Base-by-base conservation (phyloP, 371 early-diverging fungal species). In the Rhizopus stolonifer region DNA sequence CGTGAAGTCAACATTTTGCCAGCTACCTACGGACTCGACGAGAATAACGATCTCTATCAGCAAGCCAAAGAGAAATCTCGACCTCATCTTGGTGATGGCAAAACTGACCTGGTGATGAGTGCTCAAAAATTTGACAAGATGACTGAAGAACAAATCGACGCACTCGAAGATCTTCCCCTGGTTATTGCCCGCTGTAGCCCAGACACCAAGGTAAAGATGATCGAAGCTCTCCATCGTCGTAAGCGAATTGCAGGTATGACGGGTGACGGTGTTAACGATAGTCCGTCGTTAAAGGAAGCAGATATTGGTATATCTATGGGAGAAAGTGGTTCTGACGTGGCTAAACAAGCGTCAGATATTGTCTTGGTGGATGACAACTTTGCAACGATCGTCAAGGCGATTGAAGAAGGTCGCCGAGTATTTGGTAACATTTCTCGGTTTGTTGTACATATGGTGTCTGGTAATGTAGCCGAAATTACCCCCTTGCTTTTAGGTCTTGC, bases 151-250 rank as follows among this genome's bases (percentile, higher is more conserved):
- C 72, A 86, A 24, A 76, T 96, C 22, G 90, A 91, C 32, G 82
- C 77, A 4, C 66, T 94, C 24, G 69, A 74, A 1, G 87, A 92
- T 34, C 88, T 95, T 40, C 95, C 95, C 4, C 74, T 82, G 7
- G 95, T 98, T 4, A 91, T 98, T 81, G 96, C 96, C 0, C 86
- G 99, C 26, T 92, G 93, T 76, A 84, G 81, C 32, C 98, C 99
- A 5, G 96, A 98, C 62, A 95, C 95, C 65, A 99, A 99, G 70
- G 86, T 96, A 46, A 95, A 93, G 77, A 91, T 99, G 77, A 94
- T 99, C 31, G 82, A 89, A 68, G 93, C 96, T 0, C 72, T 99
- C 54, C 94, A 99, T 70, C 78, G 84, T n/a, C 83, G 87, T 21
- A 81, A 81, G 19, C 78, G 79, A 36, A 79, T 81, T 40, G 83